Conservation (phyloP, 2,329 filamentous ascomycete species). For the Parastagonospora nodorum region DNA sequence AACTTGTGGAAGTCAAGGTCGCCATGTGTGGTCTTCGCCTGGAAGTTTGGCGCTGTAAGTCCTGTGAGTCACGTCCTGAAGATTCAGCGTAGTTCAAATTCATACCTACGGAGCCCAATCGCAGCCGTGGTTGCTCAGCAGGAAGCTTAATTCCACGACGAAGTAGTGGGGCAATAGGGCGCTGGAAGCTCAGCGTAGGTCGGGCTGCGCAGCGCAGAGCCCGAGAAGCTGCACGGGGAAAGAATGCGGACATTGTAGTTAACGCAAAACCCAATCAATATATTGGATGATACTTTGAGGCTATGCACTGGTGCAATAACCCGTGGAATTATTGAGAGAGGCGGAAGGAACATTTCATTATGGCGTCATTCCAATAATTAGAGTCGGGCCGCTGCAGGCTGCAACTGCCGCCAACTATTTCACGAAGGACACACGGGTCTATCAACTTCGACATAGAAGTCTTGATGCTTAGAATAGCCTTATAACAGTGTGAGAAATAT, state of each 20-base stretch:
- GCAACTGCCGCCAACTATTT: neutral
- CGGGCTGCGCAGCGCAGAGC: constrained; percentile 35
- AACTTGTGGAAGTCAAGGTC: constrained; percentile 79
- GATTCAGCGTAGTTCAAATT: neutral
- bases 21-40: constrained; percentile 78
- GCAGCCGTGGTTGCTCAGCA: constrained; percentile 49
- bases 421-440: neutral
- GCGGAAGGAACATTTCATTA: constrained; percentile 7
- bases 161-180: constrained; percentile 36
- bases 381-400: constrained; percentile 12
- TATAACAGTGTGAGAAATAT: too few relatives aligned
- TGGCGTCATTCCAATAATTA: constrained; percentile 13
- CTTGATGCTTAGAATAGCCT: too few relatives aligned
- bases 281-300: too few relatives aligned
- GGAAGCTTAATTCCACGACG: constrained; percentile 46
- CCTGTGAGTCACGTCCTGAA: neutral
- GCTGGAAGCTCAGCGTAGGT: constrained; percentile 30
- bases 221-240: constrained; percentile 43
- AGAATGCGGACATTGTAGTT: constrained; percentile 41
- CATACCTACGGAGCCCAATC: constrained; percentile 49
- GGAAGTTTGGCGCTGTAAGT: constrained; percentile 74
- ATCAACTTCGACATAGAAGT: neutral
- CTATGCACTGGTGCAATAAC: neutral
- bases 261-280: neutral
- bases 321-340: neutral